Evolutionary conservation across 768 basidiomycete species (phyloP).

Genomic region (Psilocybe subaeruginosa): DNA sequence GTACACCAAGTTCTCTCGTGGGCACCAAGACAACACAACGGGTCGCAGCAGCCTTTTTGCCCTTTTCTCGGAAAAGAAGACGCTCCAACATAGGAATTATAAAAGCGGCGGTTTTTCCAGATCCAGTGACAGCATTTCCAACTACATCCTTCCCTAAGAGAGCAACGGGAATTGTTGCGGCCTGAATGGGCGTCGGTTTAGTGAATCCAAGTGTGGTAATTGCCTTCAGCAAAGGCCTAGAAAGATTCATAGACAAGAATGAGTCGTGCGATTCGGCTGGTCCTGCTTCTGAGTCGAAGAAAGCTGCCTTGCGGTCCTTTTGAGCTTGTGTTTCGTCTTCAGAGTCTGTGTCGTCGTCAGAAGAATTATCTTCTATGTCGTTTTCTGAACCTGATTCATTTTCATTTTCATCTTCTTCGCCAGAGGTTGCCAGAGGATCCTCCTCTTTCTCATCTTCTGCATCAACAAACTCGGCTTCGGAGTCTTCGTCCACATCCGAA

Average conservation of each 20-base stretch:
- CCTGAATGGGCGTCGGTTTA: constrained; percentile 94
- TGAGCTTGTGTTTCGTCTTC: constrained; percentile 64
- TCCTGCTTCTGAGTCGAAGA: constrained; percentile 70
- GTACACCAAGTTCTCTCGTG: constrained; percentile 94
- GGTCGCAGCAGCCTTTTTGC: constrained; percentile 85
- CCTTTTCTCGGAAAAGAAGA: constrained; percentile 64
- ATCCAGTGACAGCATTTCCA: constrained; percentile 94
- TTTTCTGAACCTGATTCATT: constrained; percentile 26
- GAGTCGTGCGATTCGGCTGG: constrained; percentile 65
- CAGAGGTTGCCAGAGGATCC: constrained; percentile 36
- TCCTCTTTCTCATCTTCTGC: constrained; percentile 28
- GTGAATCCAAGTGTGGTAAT: constrained; percentile 80
- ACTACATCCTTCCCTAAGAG: constrained; percentile 95
- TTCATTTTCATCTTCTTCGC: constrained; percentile 28
- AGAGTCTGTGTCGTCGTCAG: constrained; percentile 43
- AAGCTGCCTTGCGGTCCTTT: constrained; percentile 84
- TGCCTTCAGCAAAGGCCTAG: constrained; percentile 91
- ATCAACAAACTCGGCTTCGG: constrained; percentile 24
- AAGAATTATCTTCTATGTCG: constrained; percentile 40
- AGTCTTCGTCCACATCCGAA: constrained; percentile 33
- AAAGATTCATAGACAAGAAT: constrained; percentile 93
- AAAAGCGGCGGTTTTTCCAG: constrained; percentile 98
- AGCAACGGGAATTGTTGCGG: constrained; percentile 91
- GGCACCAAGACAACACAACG: constrained; percentile 93
- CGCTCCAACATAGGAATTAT: constrained; percentile 94